Evolutionary conservation across 352 stramenopile species (phyloP).

Genomic region (Elongisporangium undulatum): DNA sequence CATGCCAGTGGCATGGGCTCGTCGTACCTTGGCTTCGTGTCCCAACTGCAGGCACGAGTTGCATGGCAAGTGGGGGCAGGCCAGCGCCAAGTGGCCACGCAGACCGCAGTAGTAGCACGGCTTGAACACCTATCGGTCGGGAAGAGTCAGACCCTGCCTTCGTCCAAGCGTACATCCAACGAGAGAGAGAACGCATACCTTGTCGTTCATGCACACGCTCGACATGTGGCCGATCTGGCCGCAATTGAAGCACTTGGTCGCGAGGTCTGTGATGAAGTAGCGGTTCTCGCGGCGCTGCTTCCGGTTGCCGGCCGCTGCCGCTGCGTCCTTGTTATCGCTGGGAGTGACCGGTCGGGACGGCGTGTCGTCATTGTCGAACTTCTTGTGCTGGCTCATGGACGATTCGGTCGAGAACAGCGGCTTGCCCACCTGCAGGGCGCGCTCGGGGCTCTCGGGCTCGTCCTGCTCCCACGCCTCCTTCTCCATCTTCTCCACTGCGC

Average conservation of each 20-base stretch:
- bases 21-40: slow-evolving; percentile 53
- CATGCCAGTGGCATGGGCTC: no score
- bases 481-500: slow-evolving; percentile 32
- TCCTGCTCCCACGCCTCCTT: slow-evolving; percentile 20
- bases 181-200: slow-evolving; percentile 7
- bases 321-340: slow-evolving; percentile 18
- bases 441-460: slow-evolving; percentile 7
- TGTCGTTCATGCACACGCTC: slow-evolving; percentile 71
- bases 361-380: slow-evolving; percentile 11
- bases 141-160: not conserved
- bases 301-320: slow-evolving; percentile 21
- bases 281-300: slow-evolving; percentile 51
- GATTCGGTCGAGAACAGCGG: slow-evolving; percentile 32
- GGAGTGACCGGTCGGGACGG: not conserved
- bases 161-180: not conserved
- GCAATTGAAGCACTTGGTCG: slow-evolving; percentile 85
- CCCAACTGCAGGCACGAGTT: slow-evolving; percentile 60
- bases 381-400: slow-evolving; percentile 8
- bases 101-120: slow-evolving; percentile 81
- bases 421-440: slow-evolving; percentile 38
- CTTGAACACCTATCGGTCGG: slow-evolving; percentile 31
- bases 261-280: slow-evolving; percentile 79
- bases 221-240: slow-evolving; percentile 76
- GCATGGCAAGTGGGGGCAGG: slow-evolving; percentile 67
- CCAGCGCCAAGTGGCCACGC: slow-evolving; percentile 64